These are phyloP conservation scores for Neofusicoccum laricinum DNA, from an alignment of 2,329 filamentous ascomycete genomes.

Conservation along the genomic window DNA sequence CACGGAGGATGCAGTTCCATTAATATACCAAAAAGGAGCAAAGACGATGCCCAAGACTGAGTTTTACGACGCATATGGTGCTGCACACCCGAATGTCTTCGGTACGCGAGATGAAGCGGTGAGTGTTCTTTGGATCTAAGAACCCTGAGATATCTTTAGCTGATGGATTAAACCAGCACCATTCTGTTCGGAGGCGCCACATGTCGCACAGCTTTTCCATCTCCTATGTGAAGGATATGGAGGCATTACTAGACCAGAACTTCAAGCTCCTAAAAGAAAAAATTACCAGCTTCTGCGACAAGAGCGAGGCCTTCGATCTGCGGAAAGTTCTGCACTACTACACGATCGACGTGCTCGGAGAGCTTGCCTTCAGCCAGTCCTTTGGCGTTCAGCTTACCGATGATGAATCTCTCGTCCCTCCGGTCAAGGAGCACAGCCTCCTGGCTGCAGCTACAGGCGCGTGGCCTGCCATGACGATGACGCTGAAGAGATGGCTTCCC, in stretches of 20 bases:
- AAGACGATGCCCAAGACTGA: constrained; percentile 32
- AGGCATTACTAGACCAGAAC: constrained; percentile 31
- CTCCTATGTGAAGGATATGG: constrained; percentile 36
- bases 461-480: not conserved
- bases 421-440: constrained; percentile 31
- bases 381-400: constrained; percentile 29
- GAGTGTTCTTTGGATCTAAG: not conserved
- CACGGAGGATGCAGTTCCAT: constrained; percentile 26
- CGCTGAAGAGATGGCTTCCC: not conserved
- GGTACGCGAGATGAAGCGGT: constrained; percentile 30
- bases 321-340: constrained; percentile 30
- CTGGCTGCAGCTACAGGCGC: not conserved
- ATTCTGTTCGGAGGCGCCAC: not conserved
- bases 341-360: constrained; percentile 27
- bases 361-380: constrained; percentile 32
- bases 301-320: constrained; percentile 26
- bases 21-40: constrained; percentile 28
- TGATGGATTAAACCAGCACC: not conserved
- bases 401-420: constrained; percentile 30
- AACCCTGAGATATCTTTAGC: accelerated
- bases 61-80: constrained; percentile 35
- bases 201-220: constrained; percentile 34
- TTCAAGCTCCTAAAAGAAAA: constrained; percentile 27
- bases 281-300: constrained; percentile 15
- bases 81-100: constrained; percentile 33